These are phyloP conservation scores for Diplocarpon rosae DNA, from an alignment of 2,329 filamentous ascomycete genomes.

Conservation along the genomic window DNA sequence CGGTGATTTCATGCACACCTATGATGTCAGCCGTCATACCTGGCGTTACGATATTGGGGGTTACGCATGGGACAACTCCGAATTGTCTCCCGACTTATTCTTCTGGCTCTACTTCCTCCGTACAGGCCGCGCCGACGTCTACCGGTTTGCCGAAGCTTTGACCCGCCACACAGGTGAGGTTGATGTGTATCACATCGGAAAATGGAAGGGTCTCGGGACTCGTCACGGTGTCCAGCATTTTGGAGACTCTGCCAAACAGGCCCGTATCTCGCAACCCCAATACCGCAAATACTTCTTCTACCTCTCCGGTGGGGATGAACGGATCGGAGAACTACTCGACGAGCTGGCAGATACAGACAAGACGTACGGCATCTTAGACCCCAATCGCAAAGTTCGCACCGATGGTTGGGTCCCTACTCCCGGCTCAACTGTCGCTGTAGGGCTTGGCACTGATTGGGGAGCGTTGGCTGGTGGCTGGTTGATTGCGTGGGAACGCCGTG, in stretches of 20 bases:
- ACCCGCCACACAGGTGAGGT: constrained; percentile 48
- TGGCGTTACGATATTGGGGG: constrained; percentile 56
- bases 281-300: constrained; percentile 46
- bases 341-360: constrained; percentile 39
- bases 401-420: constrained; percentile 38
- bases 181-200: constrained; percentile 49
- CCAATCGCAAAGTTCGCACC: constrained; percentile 46
- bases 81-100: constrained; percentile 50
- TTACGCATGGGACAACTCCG: constrained; percentile 55
- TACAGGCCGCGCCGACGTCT: constrained; percentile 46
- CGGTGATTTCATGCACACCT: constrained; percentile 53
- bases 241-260: constrained; percentile 50
- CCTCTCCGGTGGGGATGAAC: constrained; percentile 18
- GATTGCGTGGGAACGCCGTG: constrained; percentile 47
- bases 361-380: constrained; percentile 42
- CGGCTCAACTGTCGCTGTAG: constrained; percentile 34
- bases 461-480: constrained; percentile 46
- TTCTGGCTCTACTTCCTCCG: constrained; percentile 53
- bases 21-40: constrained; percentile 45
- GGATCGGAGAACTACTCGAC: constrained; percentile 15
- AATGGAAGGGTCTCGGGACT: constrained; percentile 48
- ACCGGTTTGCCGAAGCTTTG: constrained; percentile 46
- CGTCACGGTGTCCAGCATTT: constrained; percentile 53
- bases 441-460: constrained; percentile 48
- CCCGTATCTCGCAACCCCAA: constrained; percentile 45